phyloP scores from a whole-genome alignment of 345 rosid species.

The Dimocarpus longan region DNA sequence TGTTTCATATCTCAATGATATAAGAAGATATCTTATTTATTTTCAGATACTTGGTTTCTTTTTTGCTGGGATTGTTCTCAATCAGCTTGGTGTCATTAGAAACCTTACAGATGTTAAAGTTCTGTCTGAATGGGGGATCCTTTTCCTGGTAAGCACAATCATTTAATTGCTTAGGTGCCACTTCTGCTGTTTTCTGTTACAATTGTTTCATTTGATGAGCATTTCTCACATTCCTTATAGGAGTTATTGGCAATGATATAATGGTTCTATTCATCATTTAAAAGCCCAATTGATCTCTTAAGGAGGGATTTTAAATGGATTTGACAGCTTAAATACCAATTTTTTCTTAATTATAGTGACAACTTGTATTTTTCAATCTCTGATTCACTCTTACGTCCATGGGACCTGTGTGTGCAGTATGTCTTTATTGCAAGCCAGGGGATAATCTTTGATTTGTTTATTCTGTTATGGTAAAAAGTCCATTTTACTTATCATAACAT shows the following conservation, averaged over 20 bases:
- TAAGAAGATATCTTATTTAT: slow-evolving; percentile 20
- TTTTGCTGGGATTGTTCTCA: slow-evolving; percentile 91
- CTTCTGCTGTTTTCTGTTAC: slow-evolving; percentile 16
- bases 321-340: neutral
- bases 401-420: neutral
- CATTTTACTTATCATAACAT: neutral
- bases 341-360: neutral
- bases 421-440: neutral
- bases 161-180: neutral
- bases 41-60: slow-evolving; percentile 96
- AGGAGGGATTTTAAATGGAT: neutral
- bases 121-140: slow-evolving; percentile 98
- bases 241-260: neutral
- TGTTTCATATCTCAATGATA: neutral
- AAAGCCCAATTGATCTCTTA: neutral
- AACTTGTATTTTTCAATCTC: neutral
- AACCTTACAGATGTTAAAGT: slow-evolving; percentile 92
- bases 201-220: neutral
- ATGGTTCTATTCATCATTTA: neutral
- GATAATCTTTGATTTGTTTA: neutral
- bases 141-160: slow-evolving; percentile 72
- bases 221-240: neutral
- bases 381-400: neutral
- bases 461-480: neutral
- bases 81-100: slow-evolving; percentile 88